phyloP scores from a whole-genome alignment of 192 early-diverging fungal species.

The Backusella australiensis region DNA sequence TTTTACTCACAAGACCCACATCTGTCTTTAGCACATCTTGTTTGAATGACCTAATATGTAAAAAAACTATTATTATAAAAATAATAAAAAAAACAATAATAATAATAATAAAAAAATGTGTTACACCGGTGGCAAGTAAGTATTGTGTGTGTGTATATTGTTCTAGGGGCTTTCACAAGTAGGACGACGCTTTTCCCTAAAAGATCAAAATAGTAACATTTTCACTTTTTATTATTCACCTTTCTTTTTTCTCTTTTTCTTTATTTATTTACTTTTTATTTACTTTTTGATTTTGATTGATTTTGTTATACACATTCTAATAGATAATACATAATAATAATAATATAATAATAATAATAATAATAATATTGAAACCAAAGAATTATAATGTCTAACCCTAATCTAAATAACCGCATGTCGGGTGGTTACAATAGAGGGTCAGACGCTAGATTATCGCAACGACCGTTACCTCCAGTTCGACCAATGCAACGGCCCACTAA shows the following conservation, averaged over 20 bases:
- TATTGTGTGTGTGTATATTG: slow-evolving; percentile 1
- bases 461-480: neutral
- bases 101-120: slow-evolving; percentile 1
- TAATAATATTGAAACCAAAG: neutral
- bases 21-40: slow-evolving; percentile 14
- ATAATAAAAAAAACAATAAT: slow-evolving; percentile 14
- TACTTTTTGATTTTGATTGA: neutral
- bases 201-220: slow-evolving; percentile 18
- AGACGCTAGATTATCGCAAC: slow-evolving; percentile 2
- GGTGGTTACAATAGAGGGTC: slow-evolving; percentile 3
- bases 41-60: slow-evolving; percentile 3
- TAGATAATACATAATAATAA: neutral
- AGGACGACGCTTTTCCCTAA: slow-evolving; percentile 13
- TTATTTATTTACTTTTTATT: neutral
- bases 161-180: neutral
- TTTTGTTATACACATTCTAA: neutral
- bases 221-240: neutral
- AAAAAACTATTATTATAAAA: slow-evolving; percentile 13
- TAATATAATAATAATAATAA: neutral
- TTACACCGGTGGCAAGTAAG: slow-evolving; percentile 25
- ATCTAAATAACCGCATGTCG: neutral
- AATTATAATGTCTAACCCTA: slow-evolving; percentile 6
- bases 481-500: neutral
- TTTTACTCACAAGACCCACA: neutral
- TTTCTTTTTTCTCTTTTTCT: neutral